A percentile compares a stretch with the other conserved stretches of the same genome.
These are phyloP conservation scores for Gryganskiella cystojenkinii DNA, from an alignment of 192 early-diverging fungal genomes.

Conservation along the genomic window DNA sequence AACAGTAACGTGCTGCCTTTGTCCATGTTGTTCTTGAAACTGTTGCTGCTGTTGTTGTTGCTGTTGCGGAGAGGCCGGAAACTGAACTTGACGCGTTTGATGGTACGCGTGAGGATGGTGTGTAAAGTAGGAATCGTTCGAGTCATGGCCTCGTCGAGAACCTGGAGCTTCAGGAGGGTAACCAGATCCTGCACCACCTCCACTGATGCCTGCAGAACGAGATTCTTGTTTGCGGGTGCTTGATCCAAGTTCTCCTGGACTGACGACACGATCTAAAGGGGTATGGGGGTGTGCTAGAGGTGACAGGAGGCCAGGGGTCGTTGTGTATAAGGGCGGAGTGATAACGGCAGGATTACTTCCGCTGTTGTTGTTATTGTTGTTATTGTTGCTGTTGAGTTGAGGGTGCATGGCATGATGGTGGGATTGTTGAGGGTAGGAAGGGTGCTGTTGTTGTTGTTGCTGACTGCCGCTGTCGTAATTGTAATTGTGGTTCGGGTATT, in stretches of 20 bases:
- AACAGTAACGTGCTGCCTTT: neutral
- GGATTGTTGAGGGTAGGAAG: too few relatives aligned
- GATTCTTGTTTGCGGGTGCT: constrained; percentile 8
- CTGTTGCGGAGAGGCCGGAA: neutral
- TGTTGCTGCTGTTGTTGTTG: constrained; percentile 18
- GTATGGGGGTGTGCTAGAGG: constrained; percentile 12
- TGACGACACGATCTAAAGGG: constrained; percentile 16
- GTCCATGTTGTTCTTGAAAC: constrained; percentile 4
- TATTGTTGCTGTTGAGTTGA: constrained; percentile 13
- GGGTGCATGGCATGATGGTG: too few relatives aligned
- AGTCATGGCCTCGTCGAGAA: constrained; percentile 4
- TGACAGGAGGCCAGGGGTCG: constrained; percentile 28
- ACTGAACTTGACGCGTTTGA: neutral
- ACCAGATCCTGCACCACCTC: neutral
- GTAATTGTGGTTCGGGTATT: too few relatives aligned
- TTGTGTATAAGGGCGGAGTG: constrained; percentile 30
- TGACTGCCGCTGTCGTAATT: too few relatives aligned
- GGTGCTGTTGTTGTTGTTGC: too few relatives aligned
- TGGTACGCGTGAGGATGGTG: constrained; percentile 13
- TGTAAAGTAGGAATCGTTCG: constrained; percentile 38
- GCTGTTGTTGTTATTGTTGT: neutral
- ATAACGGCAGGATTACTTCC: neutral
- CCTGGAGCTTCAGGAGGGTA: neutral
- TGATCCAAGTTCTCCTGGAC: constrained; percentile 10
- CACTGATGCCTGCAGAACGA: too few relatives aligned